Conservation (phyloP, 306 rosid species). For the Mimosa bimucronata region DNA sequence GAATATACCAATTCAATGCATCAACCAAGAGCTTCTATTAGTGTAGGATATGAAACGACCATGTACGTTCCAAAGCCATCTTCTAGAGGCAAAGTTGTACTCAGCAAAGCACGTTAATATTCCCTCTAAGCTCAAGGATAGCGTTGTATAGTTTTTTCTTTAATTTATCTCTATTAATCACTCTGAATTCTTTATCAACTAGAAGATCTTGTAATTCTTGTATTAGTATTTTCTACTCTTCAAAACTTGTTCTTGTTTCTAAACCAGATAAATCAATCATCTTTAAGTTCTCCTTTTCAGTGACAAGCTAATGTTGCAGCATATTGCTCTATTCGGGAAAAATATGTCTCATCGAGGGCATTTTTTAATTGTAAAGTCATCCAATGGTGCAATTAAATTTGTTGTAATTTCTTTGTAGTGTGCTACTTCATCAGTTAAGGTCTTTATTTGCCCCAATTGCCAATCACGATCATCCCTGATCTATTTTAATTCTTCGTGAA, state of each 20-base stretch:
- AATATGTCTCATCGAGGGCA: slow-evolving; percentile 77
- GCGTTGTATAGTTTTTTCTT: slow-evolving; percentile 87
- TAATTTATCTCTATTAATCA: slow-evolving; percentile 77
- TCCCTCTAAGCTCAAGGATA: no score
- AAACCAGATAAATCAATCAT: slow-evolving; percentile 66
- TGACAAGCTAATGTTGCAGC: slow-evolving; percentile 55
- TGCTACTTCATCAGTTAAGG: slow-evolving; percentile 56
- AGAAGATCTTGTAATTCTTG: slow-evolving; percentile 62
- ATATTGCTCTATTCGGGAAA: slow-evolving; percentile 67
- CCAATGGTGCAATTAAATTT: slow-evolving; percentile 61
- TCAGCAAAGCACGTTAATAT: no score
- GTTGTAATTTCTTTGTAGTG: slow-evolving; percentile 53
- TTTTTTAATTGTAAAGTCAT: slow-evolving; percentile 59
- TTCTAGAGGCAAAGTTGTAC: no score
- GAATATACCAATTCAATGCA: no score
- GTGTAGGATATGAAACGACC: no score
- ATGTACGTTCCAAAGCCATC: no score
- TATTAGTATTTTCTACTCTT: slow-evolving; percentile 60
- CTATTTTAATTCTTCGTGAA: slow-evolving; percentile 76
- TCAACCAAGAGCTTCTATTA: no score
- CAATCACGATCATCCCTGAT: slow-evolving; percentile 83
- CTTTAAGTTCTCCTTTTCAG: slow-evolving; percentile 77
- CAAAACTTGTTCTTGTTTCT: slow-evolving; percentile 60
- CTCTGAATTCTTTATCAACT: slow-evolving; percentile 68
- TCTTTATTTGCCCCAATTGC: slow-evolving; percentile 54